Conservation (phyloP, 164 flowering plant species). For the Vitis labrusca region DNA sequence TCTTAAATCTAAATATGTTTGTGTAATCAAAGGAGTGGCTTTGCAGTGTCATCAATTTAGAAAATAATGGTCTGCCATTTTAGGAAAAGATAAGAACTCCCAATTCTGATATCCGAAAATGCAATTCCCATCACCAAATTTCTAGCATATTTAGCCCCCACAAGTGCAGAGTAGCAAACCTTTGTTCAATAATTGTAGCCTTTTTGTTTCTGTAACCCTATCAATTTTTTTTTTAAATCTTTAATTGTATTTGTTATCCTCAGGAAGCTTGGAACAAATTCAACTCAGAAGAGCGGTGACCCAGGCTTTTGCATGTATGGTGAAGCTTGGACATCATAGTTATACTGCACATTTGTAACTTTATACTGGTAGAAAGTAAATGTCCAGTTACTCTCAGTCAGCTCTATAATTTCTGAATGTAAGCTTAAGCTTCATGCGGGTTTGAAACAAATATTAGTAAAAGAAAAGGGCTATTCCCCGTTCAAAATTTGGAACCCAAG, state of each 20-base stretch:
- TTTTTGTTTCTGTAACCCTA: no score
- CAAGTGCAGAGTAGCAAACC: background rate
- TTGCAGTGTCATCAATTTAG: no score
- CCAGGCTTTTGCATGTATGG: background rate
- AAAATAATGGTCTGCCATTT: no score
- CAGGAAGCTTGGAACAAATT: conserved; percentile 75
- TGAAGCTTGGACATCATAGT: background rate
- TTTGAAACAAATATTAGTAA: conserved; percentile 1
- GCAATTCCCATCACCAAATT: no score
- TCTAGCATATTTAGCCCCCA: no score
- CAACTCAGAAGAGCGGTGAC: conserved; percentile 64
- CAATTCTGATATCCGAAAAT: no score
- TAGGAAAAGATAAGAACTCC: no score
- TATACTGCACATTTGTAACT: conserved; percentile 11
- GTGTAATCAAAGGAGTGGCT: no score
- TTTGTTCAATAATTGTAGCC: background rate
- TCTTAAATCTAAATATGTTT: no score
- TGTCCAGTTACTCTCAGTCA: background rate
- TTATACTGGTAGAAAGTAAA: conserved; percentile 6
- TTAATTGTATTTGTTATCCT: background rate
- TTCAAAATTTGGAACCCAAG: background rate
- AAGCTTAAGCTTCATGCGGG: conserved; percentile 8
- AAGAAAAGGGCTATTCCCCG: background rate
- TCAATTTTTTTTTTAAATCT: background rate
- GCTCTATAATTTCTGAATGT: conserved; percentile 5